Base-by-base conservation (phyloP, 2,329 filamentous ascomycete species). In the Aureobasidium pullulans region DNA sequence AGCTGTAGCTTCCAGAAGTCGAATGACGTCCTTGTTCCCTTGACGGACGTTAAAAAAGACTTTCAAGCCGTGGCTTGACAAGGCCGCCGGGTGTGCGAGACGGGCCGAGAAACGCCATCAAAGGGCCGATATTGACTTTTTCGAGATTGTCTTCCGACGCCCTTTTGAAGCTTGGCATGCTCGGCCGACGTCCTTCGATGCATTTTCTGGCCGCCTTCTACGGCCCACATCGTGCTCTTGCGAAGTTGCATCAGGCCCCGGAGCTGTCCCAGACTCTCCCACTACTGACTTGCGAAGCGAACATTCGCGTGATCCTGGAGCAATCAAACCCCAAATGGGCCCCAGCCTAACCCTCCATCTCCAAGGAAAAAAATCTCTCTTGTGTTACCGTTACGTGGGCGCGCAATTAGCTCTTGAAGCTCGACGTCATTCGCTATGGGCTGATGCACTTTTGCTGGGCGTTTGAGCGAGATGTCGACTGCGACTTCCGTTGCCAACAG, bases 51-150 rank as follows among this genome's bases (percentile, higher is more conserved):
- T 48, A 34, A 48, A 57, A 57, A 48, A 57, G 43, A 57, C 54
- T 57, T 57, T 40, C 6, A 48, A 36, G 52, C 40, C 44, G 37
- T 46, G 42, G 54, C 54, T 57, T 47, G 54, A n/a, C 23, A 57
- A 52, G 48, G 48, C 29, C 29, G 36, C 43, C 49, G 49, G 32
- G 11, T 16, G 23, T 34, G 32, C 53, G 53, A 57, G 42, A 57
- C 54, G 54, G 54, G 54, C 54, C 54, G 54, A 57, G n/a, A 32
- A 40, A 57, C 44, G 43, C 53, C 53, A 57, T 57, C 54, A 48
- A 47, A 57, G 54, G 54, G 42, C 54, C 54, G 54, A 57, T 56
- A 46, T 44, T 28, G 19, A 16, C 31, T 36, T 36, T 37, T 36
- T 36, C 13, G 13, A 13, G 34, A 13, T 42, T 15, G 15, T 42